Evolutionary conservation across 345 rosid genomes (phyloP).

Genomic region (Stellera chamaejasme): DNA sequence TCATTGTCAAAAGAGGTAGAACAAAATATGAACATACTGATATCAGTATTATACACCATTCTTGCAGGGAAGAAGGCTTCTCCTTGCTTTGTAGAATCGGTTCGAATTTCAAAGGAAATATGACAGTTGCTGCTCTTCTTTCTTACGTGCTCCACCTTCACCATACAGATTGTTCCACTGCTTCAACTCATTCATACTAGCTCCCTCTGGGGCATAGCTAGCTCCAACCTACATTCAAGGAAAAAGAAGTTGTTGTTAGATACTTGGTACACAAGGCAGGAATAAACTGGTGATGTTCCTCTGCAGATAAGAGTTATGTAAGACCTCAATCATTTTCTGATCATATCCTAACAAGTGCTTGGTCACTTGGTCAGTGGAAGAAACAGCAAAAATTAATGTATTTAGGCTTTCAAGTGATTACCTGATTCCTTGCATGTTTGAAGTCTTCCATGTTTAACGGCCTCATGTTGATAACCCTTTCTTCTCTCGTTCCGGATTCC

Average conservation of each 20-base stretch:
- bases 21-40: background rate
- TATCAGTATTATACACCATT: background rate
- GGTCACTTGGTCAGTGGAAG: background rate
- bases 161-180: conserved; percentile 91
- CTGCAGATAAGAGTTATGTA: too few species aligned
- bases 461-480: conserved; percentile 53
- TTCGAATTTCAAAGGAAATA: conserved; percentile 52
- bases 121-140: conserved; percentile 62
- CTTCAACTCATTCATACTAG: conserved; percentile 69
- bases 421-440: conserved; percentile 79
- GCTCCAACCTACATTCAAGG: conserved; percentile 61
- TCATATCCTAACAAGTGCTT: background rate
- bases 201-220: conserved; percentile 77
- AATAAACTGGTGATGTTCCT: background rate
- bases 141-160: conserved; percentile 92
- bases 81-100: background rate
- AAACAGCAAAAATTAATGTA: background rate
- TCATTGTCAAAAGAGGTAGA: too few species aligned
- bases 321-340: background rate
- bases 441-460: conserved; percentile 73
- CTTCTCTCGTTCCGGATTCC: conserved; percentile 20
- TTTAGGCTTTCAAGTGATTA: conserved; percentile 8
- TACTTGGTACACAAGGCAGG: background rate
- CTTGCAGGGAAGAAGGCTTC: background rate
- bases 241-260: background rate